Conservation (phyloP, 2,329 filamentous ascomycete species). For the Bipolaris sorokiniana region DNA sequence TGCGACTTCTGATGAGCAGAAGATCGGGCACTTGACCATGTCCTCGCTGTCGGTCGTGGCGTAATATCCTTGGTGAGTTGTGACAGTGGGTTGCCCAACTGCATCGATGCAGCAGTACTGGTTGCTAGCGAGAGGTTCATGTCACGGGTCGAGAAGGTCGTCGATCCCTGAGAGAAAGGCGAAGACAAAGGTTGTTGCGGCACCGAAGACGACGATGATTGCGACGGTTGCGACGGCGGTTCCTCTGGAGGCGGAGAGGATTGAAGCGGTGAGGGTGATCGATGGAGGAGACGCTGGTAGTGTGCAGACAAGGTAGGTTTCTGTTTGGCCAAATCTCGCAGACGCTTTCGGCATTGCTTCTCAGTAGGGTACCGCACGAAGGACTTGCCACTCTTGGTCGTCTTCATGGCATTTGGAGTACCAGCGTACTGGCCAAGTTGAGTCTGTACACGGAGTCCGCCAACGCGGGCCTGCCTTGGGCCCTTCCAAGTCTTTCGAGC, state of each 20-base stretch:
- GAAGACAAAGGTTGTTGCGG: conserved; percentile 43
- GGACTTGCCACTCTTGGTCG: conserved; percentile 52
- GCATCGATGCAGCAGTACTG: conserved; percentile 60
- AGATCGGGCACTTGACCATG: conserved; percentile 54
- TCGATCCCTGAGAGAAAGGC: conserved; percentile 35
- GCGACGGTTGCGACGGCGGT: conserved; percentile 39
- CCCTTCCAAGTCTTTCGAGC: conserved; percentile 66
- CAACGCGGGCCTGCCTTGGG: conserved; percentile 45
- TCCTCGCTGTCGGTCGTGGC: conserved; percentile 45
- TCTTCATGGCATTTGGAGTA: conserved; percentile 54
- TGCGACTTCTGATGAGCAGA: conserved; percentile 60
- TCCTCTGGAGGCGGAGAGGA: conserved; percentile 44
- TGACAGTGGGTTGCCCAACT: conserved; percentile 56
- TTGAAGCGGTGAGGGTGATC: conserved; percentile 65
- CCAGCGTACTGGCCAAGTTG: neutral
- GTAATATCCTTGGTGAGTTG: conserved; percentile 50
- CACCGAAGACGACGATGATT: neutral
- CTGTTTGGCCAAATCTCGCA: conserved; percentile 65
- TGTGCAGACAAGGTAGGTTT: conserved; percentile 68
- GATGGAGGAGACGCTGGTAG: conserved; percentile 66
- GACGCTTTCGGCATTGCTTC: conserved; percentile 62
- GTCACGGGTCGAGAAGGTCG: conserved; percentile 55
- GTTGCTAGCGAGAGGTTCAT: conserved; percentile 59
- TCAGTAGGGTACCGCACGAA: conserved; percentile 63
- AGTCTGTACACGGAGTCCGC: conserved; percentile 19